Percentiles rank a stretch among this genome's conserved stretches.
phyloP scores from a whole-genome alignment of 2,329 filamentous ascomycete genomes.

The Venturia effusa region DNA sequence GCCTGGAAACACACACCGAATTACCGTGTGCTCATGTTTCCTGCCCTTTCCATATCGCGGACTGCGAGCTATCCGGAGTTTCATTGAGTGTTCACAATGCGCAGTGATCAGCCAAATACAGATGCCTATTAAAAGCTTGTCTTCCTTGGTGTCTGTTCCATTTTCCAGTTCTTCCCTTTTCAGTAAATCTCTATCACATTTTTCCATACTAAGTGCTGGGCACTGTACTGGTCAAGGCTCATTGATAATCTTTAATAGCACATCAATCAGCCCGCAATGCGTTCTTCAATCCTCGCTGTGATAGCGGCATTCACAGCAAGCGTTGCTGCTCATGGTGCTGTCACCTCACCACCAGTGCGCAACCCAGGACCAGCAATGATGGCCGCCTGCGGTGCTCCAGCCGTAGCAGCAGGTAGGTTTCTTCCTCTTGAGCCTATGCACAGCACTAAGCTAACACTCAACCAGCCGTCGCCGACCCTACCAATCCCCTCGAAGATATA shows the following conservation, averaged over 20 bases:
- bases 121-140: neutral
- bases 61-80: neutral
- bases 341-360: conserved; percentile 38
- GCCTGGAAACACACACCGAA: neutral
- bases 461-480: conserved; percentile 5
- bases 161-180: neutral
- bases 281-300: neutral
- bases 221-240: neutral
- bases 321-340: conserved; percentile 38
- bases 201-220: neutral
- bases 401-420: neutral
- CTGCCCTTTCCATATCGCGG: neutral
- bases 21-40: neutral
- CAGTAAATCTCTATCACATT: neutral
- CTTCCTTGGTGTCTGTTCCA: neutral
- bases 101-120: neutral
- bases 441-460: neutral
- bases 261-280: neutral
- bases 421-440: neutral
- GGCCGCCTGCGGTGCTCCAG: conserved; percentile 43
- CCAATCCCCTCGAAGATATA: conserved; percentile 10
- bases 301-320: neutral
- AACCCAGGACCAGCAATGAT: conserved; percentile 41
- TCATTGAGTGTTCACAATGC: neutral
- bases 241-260: neutral